A percentile compares a stretch with the other conserved stretches of the same genome.
Conservation (phyloP, 768 basidiomycete genomes). For the Cyathus striatus region DNA sequence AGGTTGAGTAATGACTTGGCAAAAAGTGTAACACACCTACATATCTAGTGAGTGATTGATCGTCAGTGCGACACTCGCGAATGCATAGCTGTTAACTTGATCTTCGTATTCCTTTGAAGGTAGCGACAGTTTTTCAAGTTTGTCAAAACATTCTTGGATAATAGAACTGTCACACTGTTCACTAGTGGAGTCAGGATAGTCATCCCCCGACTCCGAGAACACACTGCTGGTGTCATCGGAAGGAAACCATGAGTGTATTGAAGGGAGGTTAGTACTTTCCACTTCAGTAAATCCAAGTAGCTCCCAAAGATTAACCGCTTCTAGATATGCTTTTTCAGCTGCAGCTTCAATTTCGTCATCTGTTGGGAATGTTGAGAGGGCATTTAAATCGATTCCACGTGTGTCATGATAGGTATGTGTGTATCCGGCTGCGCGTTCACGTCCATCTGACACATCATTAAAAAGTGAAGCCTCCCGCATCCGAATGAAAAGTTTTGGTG, state of each 20-base stretch:
- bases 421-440: conserved; percentile 7
- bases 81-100: no score
- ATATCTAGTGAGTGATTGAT: no score
- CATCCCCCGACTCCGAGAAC: no score
- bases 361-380: conserved; percentile 12
- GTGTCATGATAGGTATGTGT: conserved; percentile 13
- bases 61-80: no score
- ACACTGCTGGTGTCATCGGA: background rate
- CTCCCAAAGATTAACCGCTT: conserved; percentile 9
- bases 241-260: background rate
- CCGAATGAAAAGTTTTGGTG: conserved; percentile 19
- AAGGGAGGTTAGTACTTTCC: background rate
- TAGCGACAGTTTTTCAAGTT: no score
- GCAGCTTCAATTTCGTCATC: conserved; percentile 11
- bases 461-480: conserved; percentile 7
- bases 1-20: no score
- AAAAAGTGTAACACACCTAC: no score
- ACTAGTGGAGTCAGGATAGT: no score
- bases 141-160: no score
- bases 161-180: no score
- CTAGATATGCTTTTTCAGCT: conserved; percentile 7
- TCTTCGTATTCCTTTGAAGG: no score
- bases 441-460: conserved; percentile 1
- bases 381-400: conserved; percentile 9
- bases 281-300: conserved; percentile 9